A percentile compares a stretch with the other conserved stretches of the same genome.
phyloP scores from a whole-genome alignment of 805 yeast species.

The Spathaspora boniae region DNA sequence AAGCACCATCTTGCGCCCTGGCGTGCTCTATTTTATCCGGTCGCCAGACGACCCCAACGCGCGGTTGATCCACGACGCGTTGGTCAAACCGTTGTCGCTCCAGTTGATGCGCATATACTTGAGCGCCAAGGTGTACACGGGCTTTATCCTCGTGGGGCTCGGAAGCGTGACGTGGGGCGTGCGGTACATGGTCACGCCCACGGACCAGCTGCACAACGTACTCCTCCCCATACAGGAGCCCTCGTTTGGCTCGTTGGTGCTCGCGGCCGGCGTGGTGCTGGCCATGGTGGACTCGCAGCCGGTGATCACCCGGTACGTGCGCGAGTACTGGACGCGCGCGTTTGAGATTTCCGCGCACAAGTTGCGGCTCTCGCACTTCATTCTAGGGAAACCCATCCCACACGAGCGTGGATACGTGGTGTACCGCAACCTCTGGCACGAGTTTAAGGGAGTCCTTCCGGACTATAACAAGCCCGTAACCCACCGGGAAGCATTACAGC shows the following conservation, averaged over 20 bases:
- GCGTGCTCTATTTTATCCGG: conserved; percentile 86
- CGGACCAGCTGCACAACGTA: conserved; percentile 14
- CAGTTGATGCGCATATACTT: conserved; percentile 72
- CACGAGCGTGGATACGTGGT: conserved; percentile 68
- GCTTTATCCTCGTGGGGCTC: conserved; percentile 70
- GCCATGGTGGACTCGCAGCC: conserved; percentile 6
- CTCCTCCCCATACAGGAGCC: conserved; percentile 25
- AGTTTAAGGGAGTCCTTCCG: conserved; percentile 42
- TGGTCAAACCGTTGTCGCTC: conserved; percentile 67
- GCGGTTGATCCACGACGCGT: conserved; percentile 80
- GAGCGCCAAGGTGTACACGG: conserved; percentile 71
- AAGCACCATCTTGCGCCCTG: conserved; percentile 69
- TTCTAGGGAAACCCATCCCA: conserved; percentile 58
- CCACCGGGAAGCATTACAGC: conserved; percentile 38
- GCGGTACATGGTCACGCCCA: conserved; percentile 23
- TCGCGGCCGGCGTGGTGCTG: background rate
- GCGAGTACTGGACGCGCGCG: conserved; percentile 58
- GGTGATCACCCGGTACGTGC: conserved; percentile 27
- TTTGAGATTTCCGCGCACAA: conserved; percentile 53
- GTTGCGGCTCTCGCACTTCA: conserved; percentile 78
- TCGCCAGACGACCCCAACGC: conserved; percentile 94
- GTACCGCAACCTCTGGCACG: conserved; percentile 49
- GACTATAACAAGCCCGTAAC: conserved; percentile 60
- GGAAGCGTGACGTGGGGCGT: conserved; percentile 59
- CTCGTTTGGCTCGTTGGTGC: conserved; percentile 5